Conservation (phyloP, 768 basidiomycete species). For the Panus rudis region DNA sequence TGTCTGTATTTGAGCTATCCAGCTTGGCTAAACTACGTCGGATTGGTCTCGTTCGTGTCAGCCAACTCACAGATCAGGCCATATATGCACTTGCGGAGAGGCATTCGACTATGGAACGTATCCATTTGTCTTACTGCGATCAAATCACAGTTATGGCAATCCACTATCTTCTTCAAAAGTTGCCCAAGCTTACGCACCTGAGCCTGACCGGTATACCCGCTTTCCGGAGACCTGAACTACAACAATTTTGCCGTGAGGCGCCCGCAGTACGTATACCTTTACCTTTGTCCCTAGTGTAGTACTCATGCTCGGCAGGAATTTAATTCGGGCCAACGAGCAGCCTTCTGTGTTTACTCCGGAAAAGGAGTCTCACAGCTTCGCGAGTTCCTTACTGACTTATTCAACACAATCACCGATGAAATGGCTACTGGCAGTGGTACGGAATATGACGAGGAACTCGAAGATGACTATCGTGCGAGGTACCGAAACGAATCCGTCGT, state of each 20-base stretch:
- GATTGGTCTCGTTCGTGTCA: constrained; percentile 91
- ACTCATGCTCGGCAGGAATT: constrained; percentile 56
- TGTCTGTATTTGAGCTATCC: constrained; percentile 89
- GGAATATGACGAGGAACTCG: constrained; percentile 36
- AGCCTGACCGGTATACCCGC: constrained; percentile 96
- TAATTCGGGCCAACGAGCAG: constrained; percentile 77
- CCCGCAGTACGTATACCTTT: constrained; percentile 55
- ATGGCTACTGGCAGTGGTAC: constrained; percentile 41
- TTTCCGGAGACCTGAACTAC: constrained; percentile 79
- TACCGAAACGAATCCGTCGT: constrained; percentile 36
- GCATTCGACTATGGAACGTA: constrained; percentile 83
- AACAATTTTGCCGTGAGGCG: constrained; percentile 83
- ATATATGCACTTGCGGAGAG: constrained; percentile 84
- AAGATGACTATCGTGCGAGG: constrained; percentile 20
- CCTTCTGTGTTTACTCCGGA: constrained; percentile 97
- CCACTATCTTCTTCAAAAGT: constrained; percentile 79
- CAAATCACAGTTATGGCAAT: constrained; percentile 89
- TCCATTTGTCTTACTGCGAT: constrained; percentile 96
- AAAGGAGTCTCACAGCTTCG: constrained; percentile 82
- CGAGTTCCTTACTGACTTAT: constrained; percentile 67
- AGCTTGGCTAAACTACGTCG: constrained; percentile 84
- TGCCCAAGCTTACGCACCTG: constrained; percentile 90
- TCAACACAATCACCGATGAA: constrained; percentile 66
- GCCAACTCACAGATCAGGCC: constrained; percentile 89
- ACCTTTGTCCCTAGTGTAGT: not conserved